These are phyloP conservation scores for Chaetomium cochliodes DNA, from an alignment of 495 filamentous ascomycete genomes.

Conservation along the genomic window DNA sequence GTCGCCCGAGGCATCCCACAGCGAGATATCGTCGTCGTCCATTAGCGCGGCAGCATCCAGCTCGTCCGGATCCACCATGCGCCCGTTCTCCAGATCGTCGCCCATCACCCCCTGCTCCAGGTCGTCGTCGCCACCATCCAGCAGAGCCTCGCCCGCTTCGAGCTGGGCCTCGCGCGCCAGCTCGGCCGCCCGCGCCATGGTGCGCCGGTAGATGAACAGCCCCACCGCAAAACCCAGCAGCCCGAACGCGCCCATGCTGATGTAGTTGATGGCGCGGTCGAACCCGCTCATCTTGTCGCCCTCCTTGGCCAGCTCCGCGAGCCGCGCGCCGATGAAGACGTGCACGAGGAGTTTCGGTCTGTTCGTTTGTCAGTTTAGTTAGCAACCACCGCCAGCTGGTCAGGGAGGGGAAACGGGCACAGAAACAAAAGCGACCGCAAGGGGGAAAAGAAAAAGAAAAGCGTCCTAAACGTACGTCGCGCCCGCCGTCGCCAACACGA, in stretches of 20 bases:
- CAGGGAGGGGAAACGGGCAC: not conserved
- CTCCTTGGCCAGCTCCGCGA: constrained; percentile 68
- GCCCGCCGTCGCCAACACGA: constrained; percentile 76
- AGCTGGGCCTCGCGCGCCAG: constrained; percentile 80
- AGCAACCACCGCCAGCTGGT: not conserved
- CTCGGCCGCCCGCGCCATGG: constrained; percentile 77
- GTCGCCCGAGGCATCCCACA: constrained; percentile 51
- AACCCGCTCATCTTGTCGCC: constrained; percentile 61
- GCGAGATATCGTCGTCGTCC: constrained; percentile 61
- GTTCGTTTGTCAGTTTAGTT: not conserved
- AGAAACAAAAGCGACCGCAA: not conserved
- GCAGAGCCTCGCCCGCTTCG: constrained; percentile 30
- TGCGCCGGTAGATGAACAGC: constrained; percentile 81
- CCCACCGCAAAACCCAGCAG: constrained; percentile 73
- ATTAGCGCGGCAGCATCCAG: constrained; percentile 45
- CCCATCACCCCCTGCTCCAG: constrained; percentile 23
- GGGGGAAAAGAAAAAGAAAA: not conserved
- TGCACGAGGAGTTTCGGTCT: constrained; percentile 86
- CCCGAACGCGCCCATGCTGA: constrained; percentile 68
- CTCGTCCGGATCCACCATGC: constrained; percentile 39
- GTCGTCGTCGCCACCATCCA: constrained; percentile 21
- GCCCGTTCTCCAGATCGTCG: constrained; percentile 31
- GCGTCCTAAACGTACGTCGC: constrained; percentile 41
- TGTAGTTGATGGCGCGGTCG: constrained; percentile 75
- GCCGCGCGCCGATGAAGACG: constrained; percentile 77